Evolutionary conservation across 352 stramenopile genomes (phyloP).

Genomic region (Albugo laibachii): DNA sequence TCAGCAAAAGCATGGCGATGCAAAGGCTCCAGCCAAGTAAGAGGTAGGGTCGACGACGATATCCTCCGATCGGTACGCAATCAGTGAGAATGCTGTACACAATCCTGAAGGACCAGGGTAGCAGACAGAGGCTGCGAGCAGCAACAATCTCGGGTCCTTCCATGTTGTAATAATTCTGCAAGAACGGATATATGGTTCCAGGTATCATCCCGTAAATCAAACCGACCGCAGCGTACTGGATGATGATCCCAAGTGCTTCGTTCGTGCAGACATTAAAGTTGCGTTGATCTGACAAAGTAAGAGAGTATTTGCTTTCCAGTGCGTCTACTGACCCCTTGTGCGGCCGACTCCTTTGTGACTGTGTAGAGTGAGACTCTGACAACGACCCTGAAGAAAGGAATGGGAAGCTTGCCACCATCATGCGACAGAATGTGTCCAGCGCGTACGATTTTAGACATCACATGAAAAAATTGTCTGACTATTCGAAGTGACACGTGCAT

Average conservation of each 20-base stretch:
- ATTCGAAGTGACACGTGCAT: no score
- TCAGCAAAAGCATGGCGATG: constrained; percentile 21
- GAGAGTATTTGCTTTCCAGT: no score
- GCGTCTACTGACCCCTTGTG: no score
- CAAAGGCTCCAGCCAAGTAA: constrained; percentile 23
- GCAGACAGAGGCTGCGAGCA: constrained; percentile 16
- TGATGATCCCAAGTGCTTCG: constrained; percentile 20
- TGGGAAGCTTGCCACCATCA: no score
- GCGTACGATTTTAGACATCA: no score
- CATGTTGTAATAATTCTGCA: constrained; percentile 28
- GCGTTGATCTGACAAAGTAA: no score
- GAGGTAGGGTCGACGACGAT: constrained; percentile 32
- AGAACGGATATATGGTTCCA: constrained; percentile 21
- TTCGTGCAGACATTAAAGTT: neutral
- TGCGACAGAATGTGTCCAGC: no score
- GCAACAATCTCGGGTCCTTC: constrained; percentile 18
- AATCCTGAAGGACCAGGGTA: constrained; percentile 36
- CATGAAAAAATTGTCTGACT: no score
- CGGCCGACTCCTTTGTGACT: no score
- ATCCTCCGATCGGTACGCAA: constrained; percentile 24
- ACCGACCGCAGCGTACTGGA: constrained; percentile 24
- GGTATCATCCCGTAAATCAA: constrained; percentile 21
- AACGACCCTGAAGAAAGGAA: no score
- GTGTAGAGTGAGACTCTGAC: no score
- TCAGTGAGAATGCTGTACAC: constrained; percentile 31